These are phyloP conservation scores for Peniophora sp. DNA, from an alignment of 1,284 basidiomycete genomes.

Conservation along the genomic window DNA sequence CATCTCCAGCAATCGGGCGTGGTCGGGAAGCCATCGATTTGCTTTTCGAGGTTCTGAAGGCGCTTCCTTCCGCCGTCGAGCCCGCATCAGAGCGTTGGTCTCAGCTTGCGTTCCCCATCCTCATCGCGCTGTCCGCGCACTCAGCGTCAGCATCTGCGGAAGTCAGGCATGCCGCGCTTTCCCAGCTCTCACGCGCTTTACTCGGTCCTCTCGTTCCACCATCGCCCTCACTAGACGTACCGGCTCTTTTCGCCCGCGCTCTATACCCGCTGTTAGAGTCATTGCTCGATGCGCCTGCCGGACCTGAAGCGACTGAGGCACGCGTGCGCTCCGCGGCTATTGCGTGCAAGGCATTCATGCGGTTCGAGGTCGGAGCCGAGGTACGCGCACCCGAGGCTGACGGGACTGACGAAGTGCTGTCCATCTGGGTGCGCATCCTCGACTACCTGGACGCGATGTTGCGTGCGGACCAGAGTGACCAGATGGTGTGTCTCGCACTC, in stretches of 20 bases:
- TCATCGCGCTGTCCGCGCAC: conserved; percentile 76
- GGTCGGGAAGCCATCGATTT: conserved; percentile 81
- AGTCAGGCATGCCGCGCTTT: conserved; percentile 79
- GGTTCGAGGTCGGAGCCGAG: conserved; percentile 72
- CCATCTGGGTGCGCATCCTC: conserved; percentile 88
- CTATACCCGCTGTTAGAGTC: conserved; percentile 93
- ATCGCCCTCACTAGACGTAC: conserved; percentile 54
- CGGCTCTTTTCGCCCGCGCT: conserved; percentile 83
- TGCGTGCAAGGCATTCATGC: conserved; percentile 93
- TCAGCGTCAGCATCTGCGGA: conserved; percentile 82
- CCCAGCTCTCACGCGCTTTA: conserved; percentile 81
- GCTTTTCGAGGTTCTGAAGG: conserved; percentile 65
- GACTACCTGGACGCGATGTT: conserved; percentile 88
- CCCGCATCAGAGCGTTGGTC: conserved; percentile 66
- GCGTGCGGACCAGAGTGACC: conserved; percentile 77
- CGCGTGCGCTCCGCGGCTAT: conserved; percentile 81
- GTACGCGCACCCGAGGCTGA: conserved; percentile 38
- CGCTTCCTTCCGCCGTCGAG: conserved; percentile 50
- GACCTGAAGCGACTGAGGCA: conserved; percentile 85
- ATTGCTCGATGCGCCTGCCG: conserved; percentile 87
- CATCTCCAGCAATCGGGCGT: conserved; percentile 71
- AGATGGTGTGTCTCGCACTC: conserved; percentile 57
- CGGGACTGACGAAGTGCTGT: conserved; percentile 36
- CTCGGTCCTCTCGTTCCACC: conserved; percentile 69
- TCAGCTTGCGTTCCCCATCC: conserved; percentile 72